Evolutionary conservation across 2,329 filamentous ascomycete species (phyloP).

Genomic region (Sordariomycetes sp.): DNA sequence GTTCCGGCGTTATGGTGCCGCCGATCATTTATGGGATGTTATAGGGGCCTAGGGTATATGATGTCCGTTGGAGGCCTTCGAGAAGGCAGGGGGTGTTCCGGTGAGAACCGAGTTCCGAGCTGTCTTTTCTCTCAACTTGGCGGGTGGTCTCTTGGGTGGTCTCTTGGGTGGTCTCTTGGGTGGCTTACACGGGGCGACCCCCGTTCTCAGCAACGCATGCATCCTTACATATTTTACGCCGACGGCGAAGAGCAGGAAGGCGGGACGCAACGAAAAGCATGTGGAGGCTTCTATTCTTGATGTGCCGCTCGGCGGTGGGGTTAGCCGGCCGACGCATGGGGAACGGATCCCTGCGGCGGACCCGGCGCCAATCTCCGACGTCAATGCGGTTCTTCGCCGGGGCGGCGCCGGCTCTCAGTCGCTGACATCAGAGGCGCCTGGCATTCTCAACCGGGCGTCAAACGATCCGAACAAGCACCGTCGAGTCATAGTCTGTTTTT

Average conservation of each 20-base stretch:
- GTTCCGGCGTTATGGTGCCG: neutral
- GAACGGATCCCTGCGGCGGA: neutral
- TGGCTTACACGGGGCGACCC: too few species aligned
- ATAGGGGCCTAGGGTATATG: neutral
- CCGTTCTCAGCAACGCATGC: too few species aligned
- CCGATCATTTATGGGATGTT: neutral
- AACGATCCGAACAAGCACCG: too few species aligned
- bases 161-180: neutral
- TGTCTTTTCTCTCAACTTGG: neutral
- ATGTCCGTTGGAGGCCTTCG: neutral
- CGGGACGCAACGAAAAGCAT: too few species aligned
- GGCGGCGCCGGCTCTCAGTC: neutral
- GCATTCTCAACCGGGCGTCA: too few species aligned
- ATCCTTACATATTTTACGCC: too few species aligned
- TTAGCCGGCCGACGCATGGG: neutral
- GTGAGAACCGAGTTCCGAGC: too few species aligned
- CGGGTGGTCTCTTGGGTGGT: neutral
- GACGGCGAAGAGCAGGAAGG: too few species aligned
- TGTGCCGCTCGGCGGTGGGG: neutral
- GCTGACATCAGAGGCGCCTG: too few species aligned
- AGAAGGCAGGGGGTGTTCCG: neutral
- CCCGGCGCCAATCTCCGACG: neutral
- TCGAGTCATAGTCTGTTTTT: too few species aligned
- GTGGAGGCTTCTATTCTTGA: too few species aligned
- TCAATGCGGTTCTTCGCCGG: neutral